Base-by-base conservation (phyloP, 2,329 filamentous ascomycete genomes). In the Hortaea sp. region DNA sequence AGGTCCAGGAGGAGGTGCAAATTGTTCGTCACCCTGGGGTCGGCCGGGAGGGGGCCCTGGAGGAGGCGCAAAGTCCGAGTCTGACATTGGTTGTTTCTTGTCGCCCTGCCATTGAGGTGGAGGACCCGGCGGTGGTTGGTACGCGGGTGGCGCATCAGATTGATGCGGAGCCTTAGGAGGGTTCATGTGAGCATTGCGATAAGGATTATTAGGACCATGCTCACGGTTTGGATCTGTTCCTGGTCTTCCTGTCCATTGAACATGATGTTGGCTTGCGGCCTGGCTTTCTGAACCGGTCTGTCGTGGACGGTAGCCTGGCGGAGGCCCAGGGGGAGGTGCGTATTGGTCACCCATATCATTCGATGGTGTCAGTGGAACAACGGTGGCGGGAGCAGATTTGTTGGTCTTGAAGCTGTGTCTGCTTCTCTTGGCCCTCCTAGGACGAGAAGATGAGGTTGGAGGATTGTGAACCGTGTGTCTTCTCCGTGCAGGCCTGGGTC, bases 51-150 rank as follows among this genome's bases (percentile, higher is more conserved):
- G 53, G 28, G 66, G 64, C 7, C 62, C 66, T 1, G 55, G 43
- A 11, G 63, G 63, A 28, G 63, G 53, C 10, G 50, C 43, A 41
- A 61, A 65, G 7, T 53, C 48, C 12, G 50, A 43, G 29, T 51
- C 32, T 10, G 57, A 46, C 13, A 47, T 42, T 39, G 44, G 9
- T 28, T 47, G 44, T 29, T 52, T 47, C 35, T 55, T 49, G 29
- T 47, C 45, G 4, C 48, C 43, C 37, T 49, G 34, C 35, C 51
- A 49, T 43, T 60, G 58, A 12, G 64, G 64, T 1, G 64, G 67
- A 13, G 66, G 64, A 7, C 62, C 66, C 1, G 55, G 43, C 7
- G 63, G 63, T 27, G 63, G 53, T 10, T 52, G 42, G 41, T 62
- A 65, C 10, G 53, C 48, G 7, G 53, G 48, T 32, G 47, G 49